These are phyloP conservation scores for Coemansia sp. DNA, from an alignment of 192 early-diverging fungal species.

Conservation along the genomic window DNA sequence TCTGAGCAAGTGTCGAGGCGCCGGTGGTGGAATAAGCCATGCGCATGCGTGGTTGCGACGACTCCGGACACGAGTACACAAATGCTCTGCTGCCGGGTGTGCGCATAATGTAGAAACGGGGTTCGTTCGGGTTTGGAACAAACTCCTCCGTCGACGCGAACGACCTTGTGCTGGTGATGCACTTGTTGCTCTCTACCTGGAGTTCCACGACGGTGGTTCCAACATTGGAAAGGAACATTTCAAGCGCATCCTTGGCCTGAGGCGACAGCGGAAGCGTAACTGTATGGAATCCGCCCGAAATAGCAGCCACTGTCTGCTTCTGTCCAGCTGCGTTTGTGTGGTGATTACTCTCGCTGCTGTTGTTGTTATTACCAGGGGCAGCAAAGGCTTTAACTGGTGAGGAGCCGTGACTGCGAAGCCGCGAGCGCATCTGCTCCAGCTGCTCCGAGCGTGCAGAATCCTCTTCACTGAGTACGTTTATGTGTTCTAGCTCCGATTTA, in stretches of 20 bases:
- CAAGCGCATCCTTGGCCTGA: conserved; percentile 29
- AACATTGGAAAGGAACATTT: conserved; percentile 29
- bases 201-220: conserved; percentile 47
- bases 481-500: conserved; percentile 43
- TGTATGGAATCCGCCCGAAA: conserved; percentile 52
- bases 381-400: conserved; percentile 9
- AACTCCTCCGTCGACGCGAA: conserved; percentile 44
- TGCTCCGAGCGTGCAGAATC: conserved; percentile 54
- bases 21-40: conserved; percentile 56
- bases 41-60: conserved; percentile 48
- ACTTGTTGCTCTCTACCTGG: conserved; percentile 40
- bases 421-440: conserved; percentile 41
- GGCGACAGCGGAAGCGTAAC: conserved; percentile 47
- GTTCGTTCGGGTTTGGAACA: conserved; percentile 34
- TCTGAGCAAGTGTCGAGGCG: conserved; percentile 38
- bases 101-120: conserved; percentile 54
- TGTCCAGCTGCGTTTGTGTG: conserved; percentile 35
- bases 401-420: conserved; percentile 22
- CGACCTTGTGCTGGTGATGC: conserved; percentile 21
- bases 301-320: conserved; percentile 50
- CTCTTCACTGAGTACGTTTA: conserved; percentile 47
- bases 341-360: conserved; percentile 17
- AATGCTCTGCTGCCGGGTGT: conserved; percentile 46
- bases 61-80: conserved; percentile 54
- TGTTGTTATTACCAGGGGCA: no score